Conservation (phyloP, 73 alveolate genomes). For the Paraurostyla sp. region DNA sequence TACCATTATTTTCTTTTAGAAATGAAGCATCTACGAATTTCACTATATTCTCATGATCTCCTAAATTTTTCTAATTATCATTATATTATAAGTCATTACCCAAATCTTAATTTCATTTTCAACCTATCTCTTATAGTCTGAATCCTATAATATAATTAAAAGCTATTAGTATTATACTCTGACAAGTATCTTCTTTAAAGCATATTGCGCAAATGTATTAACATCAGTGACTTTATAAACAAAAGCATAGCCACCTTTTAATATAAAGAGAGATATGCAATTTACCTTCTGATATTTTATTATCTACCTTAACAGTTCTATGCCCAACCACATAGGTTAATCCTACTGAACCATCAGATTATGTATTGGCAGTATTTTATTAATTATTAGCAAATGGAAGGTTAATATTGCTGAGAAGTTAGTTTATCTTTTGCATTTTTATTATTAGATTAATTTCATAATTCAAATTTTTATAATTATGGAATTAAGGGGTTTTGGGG, state of each 20-base stretch:
- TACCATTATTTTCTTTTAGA: constrained; percentile 70
- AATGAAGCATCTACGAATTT: constrained; percentile 77
- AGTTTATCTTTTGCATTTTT: constrained; percentile 32
- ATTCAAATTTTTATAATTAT: too few relatives aligned
- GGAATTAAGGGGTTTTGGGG: too few relatives aligned
- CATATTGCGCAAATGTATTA: constrained; percentile 74
- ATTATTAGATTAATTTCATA: not conserved
- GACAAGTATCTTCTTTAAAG: constrained; percentile 82
- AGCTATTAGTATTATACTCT: not conserved
- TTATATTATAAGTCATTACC: not conserved
- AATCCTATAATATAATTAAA: not conserved
- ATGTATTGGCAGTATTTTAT: not conserved
- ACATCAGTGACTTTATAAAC: constrained; percentile 84
- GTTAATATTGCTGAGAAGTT: constrained; percentile 14
- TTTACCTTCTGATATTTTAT: constrained; percentile 41
- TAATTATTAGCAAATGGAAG: not conserved
- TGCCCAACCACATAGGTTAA: not conserved
- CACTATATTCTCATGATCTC: constrained; percentile 81
- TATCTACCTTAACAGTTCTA: constrained; percentile 43
- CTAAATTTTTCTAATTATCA: not conserved
- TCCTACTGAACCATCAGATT: constrained; percentile 1
- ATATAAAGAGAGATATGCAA: not conserved
- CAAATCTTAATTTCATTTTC: constrained; percentile 54
- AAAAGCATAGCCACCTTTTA: constrained; percentile 88
- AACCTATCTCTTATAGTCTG: constrained; percentile 27